These are phyloP conservation scores for Elsinoe perseae DNA, from an alignment of 2,329 filamentous ascomycete species.

Conservation along the genomic window DNA sequence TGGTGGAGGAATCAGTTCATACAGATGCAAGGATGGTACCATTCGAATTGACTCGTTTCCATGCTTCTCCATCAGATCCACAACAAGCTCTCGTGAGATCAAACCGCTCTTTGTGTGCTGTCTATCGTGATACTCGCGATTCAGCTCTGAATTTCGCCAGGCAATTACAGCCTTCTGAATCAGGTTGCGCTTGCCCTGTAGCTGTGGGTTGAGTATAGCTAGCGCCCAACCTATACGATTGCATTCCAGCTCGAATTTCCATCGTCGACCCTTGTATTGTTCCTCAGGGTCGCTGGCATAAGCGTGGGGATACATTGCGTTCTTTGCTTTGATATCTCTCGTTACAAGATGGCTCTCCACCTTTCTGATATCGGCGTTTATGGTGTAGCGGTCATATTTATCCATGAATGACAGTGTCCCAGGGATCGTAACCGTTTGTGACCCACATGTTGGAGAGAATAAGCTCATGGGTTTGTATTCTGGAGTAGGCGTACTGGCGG, in stretches of 20 bases:
- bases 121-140: no score
- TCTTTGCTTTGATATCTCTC: slow-evolving; percentile 91
- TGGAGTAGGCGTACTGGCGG: not conserved
- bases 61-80: no score
- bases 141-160: slow-evolving; percentile 62
- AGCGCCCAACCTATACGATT: slow-evolving; percentile 97
- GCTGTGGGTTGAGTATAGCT: slow-evolving; percentile 80
- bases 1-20: no score
- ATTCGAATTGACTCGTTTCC: no score
- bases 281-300: slow-evolving; percentile 74
- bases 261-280: slow-evolving; percentile 87
- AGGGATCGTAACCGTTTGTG: not conserved
- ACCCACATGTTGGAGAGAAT: not conserved
- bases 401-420: not conserved
- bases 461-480: not conserved
- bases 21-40: no score
- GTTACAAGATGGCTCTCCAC: slow-evolving; percentile 81
- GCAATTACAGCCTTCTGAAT: slow-evolving; percentile 97
- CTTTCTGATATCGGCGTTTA: slow-evolving; percentile 93
- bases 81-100: no score
- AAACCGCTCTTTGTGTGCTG: no score
- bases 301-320: slow-evolving; percentile 93
- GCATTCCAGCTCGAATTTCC: slow-evolving; percentile 97
- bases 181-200: slow-evolving; percentile 86
- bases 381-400: slow-evolving; percentile 58